A percentile compares a stretch with the other conserved stretches of the same genome.
Evolutionary conservation across 805 yeast genomes (phyloP).

Genomic region (Torulaspora quercuum): DNA sequence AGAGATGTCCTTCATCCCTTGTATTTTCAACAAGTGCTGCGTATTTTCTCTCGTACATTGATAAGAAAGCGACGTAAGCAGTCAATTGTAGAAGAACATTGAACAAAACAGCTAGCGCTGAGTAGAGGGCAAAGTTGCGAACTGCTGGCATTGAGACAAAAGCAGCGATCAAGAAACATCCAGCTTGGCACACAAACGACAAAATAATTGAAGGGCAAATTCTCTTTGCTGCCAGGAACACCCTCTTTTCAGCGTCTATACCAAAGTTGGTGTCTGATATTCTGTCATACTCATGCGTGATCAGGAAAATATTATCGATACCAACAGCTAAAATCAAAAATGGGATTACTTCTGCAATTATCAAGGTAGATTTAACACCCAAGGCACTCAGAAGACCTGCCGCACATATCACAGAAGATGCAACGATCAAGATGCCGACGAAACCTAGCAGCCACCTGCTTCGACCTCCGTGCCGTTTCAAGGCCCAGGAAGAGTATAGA

Average conservation of each 20-base stretch:
- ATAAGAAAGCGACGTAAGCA: constrained; percentile 66
- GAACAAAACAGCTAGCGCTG: constrained; percentile 78
- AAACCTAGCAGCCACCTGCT: constrained; percentile 76
- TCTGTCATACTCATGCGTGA: constrained; percentile 71
- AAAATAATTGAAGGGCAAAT: constrained; percentile 86
- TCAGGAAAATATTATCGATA: constrained; percentile 87
- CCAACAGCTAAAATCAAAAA: constrained; percentile 91
- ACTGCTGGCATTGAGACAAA: constrained; percentile 94
- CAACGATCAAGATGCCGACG: constrained; percentile 78
- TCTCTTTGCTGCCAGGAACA: constrained; percentile 61
- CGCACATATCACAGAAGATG: constrained; percentile 75
- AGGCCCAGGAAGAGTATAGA: constrained; percentile 76
- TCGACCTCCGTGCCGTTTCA: constrained; percentile 36
- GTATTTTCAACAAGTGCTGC: constrained; percentile 13
- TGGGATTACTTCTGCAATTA: constrained; percentile 95
- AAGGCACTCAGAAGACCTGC: constrained; percentile 74
- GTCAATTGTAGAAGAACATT: constrained; percentile 80
- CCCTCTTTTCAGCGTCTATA: constrained; percentile 52
- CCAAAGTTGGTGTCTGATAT: constrained; percentile 47
- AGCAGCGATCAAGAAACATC: constrained; percentile 75
- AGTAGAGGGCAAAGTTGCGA: constrained; percentile 83
- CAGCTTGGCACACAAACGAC: constrained; percentile 73
- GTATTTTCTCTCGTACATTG: constrained; percentile 34
- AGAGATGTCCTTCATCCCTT: constrained; percentile 12
- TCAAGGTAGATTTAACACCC: constrained; percentile 83